These are phyloP conservation scores for Magnolia kwangsiensis DNA, from an alignment of 164 flowering plant genomes.

Conservation along the genomic window DNA sequence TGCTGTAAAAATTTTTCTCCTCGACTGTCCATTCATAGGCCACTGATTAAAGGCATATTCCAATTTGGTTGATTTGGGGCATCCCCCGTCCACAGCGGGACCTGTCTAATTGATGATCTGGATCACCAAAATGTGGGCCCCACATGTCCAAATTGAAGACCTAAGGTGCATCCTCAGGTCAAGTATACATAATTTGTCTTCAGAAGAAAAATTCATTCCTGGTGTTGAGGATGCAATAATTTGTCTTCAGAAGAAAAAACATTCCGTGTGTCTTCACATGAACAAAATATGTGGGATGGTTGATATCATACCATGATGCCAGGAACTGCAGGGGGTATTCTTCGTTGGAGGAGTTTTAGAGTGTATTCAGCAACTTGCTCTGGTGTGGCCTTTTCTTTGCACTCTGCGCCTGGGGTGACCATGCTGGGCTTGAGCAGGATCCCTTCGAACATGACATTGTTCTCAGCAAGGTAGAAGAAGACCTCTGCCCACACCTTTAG, in stretches of 20 bases:
- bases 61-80: too few relatives aligned
- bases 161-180: too few relatives aligned
- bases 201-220: too few relatives aligned
- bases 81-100: too few relatives aligned
- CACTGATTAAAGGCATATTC: too few relatives aligned
- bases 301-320: conserved; percentile 17
- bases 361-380: conserved; percentile 3
- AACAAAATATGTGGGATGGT: background rate
- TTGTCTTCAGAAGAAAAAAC: background rate
- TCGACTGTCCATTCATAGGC: too few relatives aligned
- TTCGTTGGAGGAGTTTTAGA: conserved; percentile 5
- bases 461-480: conserved; percentile 19
- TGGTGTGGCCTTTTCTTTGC: conserved; percentile 18
- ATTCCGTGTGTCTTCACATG: background rate
- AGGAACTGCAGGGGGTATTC: conserved; percentile 17
- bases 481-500: conserved; percentile 20
- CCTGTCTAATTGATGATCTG: too few relatives aligned
- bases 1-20: too few relatives aligned
- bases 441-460: conserved; percentile 9
- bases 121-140: too few relatives aligned
- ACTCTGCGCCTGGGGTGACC: conserved; percentile 24
- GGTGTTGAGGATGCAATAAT: too few relatives aligned
- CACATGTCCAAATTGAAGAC: too few relatives aligned
- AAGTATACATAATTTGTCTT: too few relatives aligned
- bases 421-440: conserved; percentile 21